Evolutionary conservation across 164 flowering plant species (phyloP).

Genomic region (Houttuynia cordata): DNA sequence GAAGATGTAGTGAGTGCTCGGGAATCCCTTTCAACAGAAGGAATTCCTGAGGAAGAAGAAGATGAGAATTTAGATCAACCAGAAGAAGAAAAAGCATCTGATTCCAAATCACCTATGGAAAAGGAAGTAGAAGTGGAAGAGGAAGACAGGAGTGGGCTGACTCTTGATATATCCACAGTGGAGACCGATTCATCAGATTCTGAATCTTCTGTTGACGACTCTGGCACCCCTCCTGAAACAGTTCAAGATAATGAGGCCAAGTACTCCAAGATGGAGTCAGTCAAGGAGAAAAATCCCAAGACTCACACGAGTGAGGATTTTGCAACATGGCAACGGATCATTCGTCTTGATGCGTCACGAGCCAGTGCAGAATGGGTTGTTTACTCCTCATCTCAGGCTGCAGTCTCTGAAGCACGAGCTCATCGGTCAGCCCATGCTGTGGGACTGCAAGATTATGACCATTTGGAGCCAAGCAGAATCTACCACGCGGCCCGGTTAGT

Average conservation of each 20-base stretch:
- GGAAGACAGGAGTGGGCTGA: constrained; percentile 15
- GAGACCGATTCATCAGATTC: constrained; percentile 19
- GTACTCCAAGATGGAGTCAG: constrained; percentile 16
- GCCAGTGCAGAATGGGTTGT: constrained; percentile 73
- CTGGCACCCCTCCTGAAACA: constrained; percentile 12
- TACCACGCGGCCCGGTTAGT: constrained; percentile 90
- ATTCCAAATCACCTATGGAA: constrained; percentile 18
- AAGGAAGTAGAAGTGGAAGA: constrained; percentile 9
- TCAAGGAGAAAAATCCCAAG: constrained; percentile 17
- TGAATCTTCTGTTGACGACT: constrained; percentile 9
- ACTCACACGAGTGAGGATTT: constrained; percentile 49
- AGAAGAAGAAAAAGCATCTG: not conserved
- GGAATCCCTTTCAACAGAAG: constrained; percentile 72
- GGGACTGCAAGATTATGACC: constrained; percentile 73
- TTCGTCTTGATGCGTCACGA: constrained; percentile 85
- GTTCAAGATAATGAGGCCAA: constrained; percentile 19
- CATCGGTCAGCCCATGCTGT: constrained; percentile 60
- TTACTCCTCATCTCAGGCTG: constrained; percentile 52
- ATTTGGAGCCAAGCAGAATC: constrained; percentile 61
- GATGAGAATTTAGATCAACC: constrained; percentile 22
- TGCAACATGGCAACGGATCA: constrained; percentile 86
- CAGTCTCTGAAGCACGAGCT: constrained; percentile 53
- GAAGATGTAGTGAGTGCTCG: constrained; percentile 83
- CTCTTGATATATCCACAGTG: constrained; percentile 6
- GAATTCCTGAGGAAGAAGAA: constrained; percentile 22